Evolutionary conservation across 805 yeast genomes (phyloP), one percentile per base, ranked within the genome.

Genomic region (Candida caryicola): DNA sequence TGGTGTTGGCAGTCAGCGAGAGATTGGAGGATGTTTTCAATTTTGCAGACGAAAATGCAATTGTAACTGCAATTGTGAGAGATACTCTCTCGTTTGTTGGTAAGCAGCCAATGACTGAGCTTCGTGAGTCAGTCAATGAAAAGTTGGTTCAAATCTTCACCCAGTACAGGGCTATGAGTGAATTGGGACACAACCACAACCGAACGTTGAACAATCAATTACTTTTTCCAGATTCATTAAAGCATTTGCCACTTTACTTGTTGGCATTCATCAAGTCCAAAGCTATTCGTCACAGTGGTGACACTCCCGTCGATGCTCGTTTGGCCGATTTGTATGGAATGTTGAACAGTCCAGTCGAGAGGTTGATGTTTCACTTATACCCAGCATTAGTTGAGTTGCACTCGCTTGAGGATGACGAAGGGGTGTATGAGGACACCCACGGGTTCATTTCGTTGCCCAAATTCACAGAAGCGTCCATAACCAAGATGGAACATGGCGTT

Each of bases 371-470:
- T 42, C 80, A 78, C 44, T 68, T 93, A 27, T 93, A 90, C 53
- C 98, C 99, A 1, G 79, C 84, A 8, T 66, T 91, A 39, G 70
- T 85, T 23, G 85, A 85, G 28, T 59, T 91, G 17, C 95, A 89
- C 56, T 71, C 76, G 3, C 59, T 86, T 41, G 62, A 62, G 2
- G 82, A 76, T 7, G 65, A 64, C 1, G 95, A 86, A 44, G 79
- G 68, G 5, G 25, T 54, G 31, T 34, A 48, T 12, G 54, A 54
- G 1, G 34, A 44, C 4, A 51, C 41, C 13, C 61, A 66, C 50
- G 47, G 74, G 55, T 37, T 59, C 43, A 75, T 77, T 56, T 60
- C 50, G n/a, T 51, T 72, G 46, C 95, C 83, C 2, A 62, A 45
- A 46, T 73, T 63, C 49, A 60, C 66, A 23, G 74, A 72, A 25